Evolutionary conservation across 2,329 filamentous ascomycete species (phyloP).

Genomic region (Grosmannia serpens): DNA sequence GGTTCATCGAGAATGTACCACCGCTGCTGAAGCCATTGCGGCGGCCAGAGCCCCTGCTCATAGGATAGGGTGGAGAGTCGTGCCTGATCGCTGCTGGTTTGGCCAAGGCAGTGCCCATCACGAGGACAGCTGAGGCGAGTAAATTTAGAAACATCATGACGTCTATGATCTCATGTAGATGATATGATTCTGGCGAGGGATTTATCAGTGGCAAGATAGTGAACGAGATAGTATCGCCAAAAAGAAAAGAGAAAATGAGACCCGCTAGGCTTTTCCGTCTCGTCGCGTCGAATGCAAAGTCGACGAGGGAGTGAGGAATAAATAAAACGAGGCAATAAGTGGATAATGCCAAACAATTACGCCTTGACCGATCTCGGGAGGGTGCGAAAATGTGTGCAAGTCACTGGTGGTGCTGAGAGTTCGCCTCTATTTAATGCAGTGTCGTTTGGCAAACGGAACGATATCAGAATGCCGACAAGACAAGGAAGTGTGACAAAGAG

Average conservation of each 20-base stretch:
- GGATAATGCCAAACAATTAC: not conserved
- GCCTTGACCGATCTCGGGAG: not conserved
- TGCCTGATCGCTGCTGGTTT: not conserved
- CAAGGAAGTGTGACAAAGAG: not conserved
- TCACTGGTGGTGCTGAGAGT: not conserved
- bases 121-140: not conserved
- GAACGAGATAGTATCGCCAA: not conserved
- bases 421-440: not conserved
- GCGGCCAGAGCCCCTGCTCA: not conserved
- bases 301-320: not conserved
- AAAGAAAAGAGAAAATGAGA: not conserved
- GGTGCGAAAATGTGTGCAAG: not conserved
- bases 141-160: not conserved
- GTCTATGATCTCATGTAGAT: not conserved
- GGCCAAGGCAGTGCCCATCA: not conserved
- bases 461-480: not conserved
- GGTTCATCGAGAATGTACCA: conserved; percentile 17
- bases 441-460: not conserved
- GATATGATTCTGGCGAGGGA: not conserved
- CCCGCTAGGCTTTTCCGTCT: not conserved
- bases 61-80: not conserved
- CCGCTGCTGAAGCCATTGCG: not conserved
- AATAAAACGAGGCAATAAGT: no score
- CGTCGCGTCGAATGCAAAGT: not conserved
- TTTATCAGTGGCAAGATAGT: not conserved